Evolutionary conservation across 208 protist genomes (phyloP), one percentile per base, ranked within the genome.

Genomic region (Trichomonas tenax): DNA sequence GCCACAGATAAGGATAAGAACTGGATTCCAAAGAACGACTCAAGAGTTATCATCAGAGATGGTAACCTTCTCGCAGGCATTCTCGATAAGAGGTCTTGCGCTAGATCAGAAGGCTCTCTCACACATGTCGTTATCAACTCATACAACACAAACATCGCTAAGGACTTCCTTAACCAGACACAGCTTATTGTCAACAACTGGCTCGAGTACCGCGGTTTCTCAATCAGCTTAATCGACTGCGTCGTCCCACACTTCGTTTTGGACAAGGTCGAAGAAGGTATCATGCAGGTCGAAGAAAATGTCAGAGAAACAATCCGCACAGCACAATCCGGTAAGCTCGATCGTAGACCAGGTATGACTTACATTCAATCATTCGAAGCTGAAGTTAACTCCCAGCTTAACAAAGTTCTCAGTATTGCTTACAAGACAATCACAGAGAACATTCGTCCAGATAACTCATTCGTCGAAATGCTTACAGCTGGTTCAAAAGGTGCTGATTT

Each of bases 401-500:
- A 98, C 97, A 96, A 98, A 84, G 97, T 97, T 8, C 90, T 97
- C 58, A 96, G 97, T 58, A 89, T 97, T 0, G 97, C 97, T 17
- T 98, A 98, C 88, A 97, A 97, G 31, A 49, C 40, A 11, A 97
- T 98, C 45, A 97, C 98, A 58, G 97, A 98, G 34, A 98, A 98
- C 48, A 97, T 99, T 48, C 96, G 97, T n/a, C 97, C 97, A 81
- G 97, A 97, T 0, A 99, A 99, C 97, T 98, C 98, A 97, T 98
- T 99, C 96, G 99, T 99, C 96, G 97, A 97, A 48, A 99, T 99
- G 99, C 98, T 99, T 48, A 97, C 98, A 44, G 98, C 98, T 0
- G 99, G 99, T 82, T 99, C 98, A 81, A 99, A 99, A 97, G 99
- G 99, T 48, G 98, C 98, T 10, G 97, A 98, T 96, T 98, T 99